Base-by-base conservation (phyloP, 345 rosid genomes). In the Cardamine chenopodiifolia region DNA sequence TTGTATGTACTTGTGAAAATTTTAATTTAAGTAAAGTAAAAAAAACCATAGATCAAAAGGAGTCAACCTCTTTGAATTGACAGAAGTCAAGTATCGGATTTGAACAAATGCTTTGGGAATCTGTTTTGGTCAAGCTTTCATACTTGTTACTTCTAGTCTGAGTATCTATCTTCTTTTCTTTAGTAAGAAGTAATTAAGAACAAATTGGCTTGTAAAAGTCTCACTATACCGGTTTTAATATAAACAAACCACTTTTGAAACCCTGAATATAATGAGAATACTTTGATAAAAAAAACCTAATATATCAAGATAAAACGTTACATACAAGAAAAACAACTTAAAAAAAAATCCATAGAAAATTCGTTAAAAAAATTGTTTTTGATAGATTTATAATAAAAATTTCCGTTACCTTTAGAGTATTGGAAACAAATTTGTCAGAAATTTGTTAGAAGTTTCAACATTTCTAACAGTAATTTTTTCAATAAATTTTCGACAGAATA, bases 61-160 rank as follows among this genome's bases (percentile, higher is more conserved):
- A 62, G 75, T 62, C 70, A 70, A 62, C 5, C 25, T 44, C 20
- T 56, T 37, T 37, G 71, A 19, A 70, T 76, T 76, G 75, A 76
- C 45, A 62, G 28, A 76, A 76, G 52, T 77, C 71, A 47, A 19
- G 31, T 7, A 29, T 23, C 25, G 75, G 32, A 25, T 37, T 70
- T 70, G 56, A 77, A 70, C 66, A 63, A 55, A 55, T 8, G 15
- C 20, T 56, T 1, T 15, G 55, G 44, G 80, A 56, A 77, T 70
- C 55, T 77, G 22, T 56, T 77, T 48, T 64, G 47, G 76, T 77
- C 80, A 77, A 56, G 48, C 15, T 70, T 77, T 77, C 76, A 77
- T 70, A 77, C 71, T 37, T 70, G 76, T 55, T 76, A 61, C 58
- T 61, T 61, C 31, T 48, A 66, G 47, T 18, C 28, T 12, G 42